Evolutionary conservation across 2,329 filamentous ascomycete species (phyloP), one percentile per base, ranked within the genome.

Genomic region (Neocatenulostroma microsporum): DNA sequence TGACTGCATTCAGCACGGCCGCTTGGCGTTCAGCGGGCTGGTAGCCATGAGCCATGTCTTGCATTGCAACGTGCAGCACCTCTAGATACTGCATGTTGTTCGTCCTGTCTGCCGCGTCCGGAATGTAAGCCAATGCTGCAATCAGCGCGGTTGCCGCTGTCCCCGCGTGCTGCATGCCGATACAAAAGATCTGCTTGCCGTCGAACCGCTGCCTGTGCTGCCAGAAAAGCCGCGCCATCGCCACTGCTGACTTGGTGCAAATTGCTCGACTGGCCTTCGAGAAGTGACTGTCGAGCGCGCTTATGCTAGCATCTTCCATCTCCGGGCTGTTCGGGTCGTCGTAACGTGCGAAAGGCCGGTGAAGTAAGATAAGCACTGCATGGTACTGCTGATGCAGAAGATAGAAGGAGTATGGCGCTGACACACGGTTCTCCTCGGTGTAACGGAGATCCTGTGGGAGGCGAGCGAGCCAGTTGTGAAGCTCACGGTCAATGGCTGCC

Each of bases 311-410:
- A 20, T 48, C 48, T 13, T 46, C 44, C 1, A 39, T 25, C 4
- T 50, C 43, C 7, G 31, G 17, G 32, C 19, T 35, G 17, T 32
- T 30, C 1, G 35, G 25, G 29, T 49, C 46, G 17, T 48, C 49
- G 36, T 50, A 52, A 20, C 48, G 39, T 17, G 49, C 48, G 24
- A 52, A 52, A 1, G 49, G 48, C 18, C 49, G 43, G 25, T 52
- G 49, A 3, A 50, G 44, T 12, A 52, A 36, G 18, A 52, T 50
- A 11, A 50, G 36, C 0, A 46, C 42, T 2, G 48, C 46, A 29
- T 52, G 48, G 30, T 46, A 52, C 35, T 52, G 49, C 30, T 52
- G 48, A 26, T 52, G 49, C 5, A 52, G 40, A 7, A 52, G 36
- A 29, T 48, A 50, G 35, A 50, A 50, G 2, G 49, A 48, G 15